Evolutionary conservation across 768 basidiomycete species (phyloP).

Genomic region (Pleurotus platypus): DNA sequence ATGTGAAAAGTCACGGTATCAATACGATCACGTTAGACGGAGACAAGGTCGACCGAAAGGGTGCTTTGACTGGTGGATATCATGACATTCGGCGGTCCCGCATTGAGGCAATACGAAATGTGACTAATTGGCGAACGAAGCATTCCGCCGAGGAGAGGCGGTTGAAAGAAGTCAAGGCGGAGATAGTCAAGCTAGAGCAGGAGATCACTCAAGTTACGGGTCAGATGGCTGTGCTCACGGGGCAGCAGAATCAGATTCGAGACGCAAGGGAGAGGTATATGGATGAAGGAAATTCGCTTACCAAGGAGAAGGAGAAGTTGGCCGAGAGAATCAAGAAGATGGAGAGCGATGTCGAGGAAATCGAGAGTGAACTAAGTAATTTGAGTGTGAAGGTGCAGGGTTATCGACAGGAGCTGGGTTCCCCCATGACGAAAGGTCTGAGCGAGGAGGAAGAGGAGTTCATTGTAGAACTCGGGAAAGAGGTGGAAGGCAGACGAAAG

Average conservation of each 20-base stretch:
- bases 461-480: constrained; percentile 66
- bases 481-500: constrained; percentile 74
- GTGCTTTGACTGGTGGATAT: constrained; percentile 93
- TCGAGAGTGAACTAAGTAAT: constrained; percentile 65
- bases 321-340: constrained; percentile 56
- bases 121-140: constrained; percentile 72
- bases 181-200: constrained; percentile 74
- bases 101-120: constrained; percentile 79
- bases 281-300: constrained; percentile 56
- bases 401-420: constrained; percentile 65
- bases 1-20: constrained; percentile 90
- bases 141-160: constrained; percentile 62
- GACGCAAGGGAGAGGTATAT: constrained; percentile 65
- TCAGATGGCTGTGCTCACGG: constrained; percentile 62
- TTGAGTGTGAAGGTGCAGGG: constrained; percentile 62
- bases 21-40: constrained; percentile 98
- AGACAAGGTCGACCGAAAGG: constrained; percentile 96
- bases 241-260: constrained; percentile 67
- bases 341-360: constrained; percentile 65
- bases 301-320: constrained; percentile 69
- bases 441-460: constrained; percentile 65
- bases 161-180: constrained; percentile 70
- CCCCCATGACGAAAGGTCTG: constrained; percentile 72
- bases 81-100: constrained; percentile 89
- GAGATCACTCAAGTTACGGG: constrained; percentile 78